Evolutionary conservation across 1,284 basidiomycete genomes (phyloP).

Genomic region (Ustilago bromivora): DNA sequence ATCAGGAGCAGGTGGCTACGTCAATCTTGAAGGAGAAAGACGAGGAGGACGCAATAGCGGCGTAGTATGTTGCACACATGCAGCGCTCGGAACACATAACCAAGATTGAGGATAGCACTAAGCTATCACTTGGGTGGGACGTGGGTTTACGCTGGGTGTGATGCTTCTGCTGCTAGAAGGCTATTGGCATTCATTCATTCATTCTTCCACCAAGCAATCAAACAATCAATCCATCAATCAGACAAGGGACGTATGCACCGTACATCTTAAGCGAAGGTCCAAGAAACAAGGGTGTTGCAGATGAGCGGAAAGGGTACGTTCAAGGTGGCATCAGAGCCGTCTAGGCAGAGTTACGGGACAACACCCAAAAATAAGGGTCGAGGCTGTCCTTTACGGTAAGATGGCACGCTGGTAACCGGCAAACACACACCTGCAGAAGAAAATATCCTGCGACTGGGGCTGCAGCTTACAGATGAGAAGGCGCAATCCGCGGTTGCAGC

Average conservation of each 20-base stretch:
- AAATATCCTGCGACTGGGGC: neutral
- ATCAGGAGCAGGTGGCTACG: neutral
- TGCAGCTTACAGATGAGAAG: neutral
- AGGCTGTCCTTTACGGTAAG: neutral
- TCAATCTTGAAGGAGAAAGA: neutral
- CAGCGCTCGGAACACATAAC: neutral
- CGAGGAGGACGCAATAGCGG: neutral
- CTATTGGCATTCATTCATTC: neutral
- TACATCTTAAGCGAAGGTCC: slow-evolving; percentile 5
- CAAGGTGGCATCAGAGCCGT: neutral
- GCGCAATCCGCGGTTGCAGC: neutral
- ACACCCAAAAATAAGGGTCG: slow-evolving; percentile 1
- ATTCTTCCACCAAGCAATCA: neutral
- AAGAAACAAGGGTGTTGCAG: slow-evolving; percentile 11
- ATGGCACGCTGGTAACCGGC: neutral
- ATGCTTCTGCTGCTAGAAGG: slow-evolving; percentile 15
- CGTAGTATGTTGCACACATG: neutral
- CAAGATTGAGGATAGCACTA: neutral
- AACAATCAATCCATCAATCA: neutral
- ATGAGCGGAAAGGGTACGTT: neutral
- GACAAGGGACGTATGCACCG: neutral
- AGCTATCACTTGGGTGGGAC: slow-evolving; percentile 8
- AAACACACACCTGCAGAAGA: neutral
- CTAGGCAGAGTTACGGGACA: neutral
- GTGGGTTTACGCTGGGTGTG: neutral